Evolutionary conservation across 169 alveolate species (phyloP).

Genomic region (Besnoitia besnoiti): DNA sequence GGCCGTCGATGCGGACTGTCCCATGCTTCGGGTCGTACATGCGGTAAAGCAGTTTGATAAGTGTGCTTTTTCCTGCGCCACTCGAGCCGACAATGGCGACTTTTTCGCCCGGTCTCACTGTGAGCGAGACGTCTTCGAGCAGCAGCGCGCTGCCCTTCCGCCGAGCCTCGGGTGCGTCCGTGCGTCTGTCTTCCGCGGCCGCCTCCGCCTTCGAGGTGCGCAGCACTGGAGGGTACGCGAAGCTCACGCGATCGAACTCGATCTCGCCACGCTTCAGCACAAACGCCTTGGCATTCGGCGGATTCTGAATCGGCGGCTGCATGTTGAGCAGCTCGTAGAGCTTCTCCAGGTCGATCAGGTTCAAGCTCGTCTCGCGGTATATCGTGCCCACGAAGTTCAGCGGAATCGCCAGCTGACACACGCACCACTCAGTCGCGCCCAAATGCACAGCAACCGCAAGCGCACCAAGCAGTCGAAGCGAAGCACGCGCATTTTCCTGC

Average conservation of each 20-base stretch:
- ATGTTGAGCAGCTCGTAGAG: slow-evolving; percentile 36
- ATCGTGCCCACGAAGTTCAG: slow-evolving; percentile 74
- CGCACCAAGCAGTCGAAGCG: too few relatives aligned
- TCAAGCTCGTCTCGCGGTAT: slow-evolving; percentile 72
- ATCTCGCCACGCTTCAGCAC: slow-evolving; percentile 44
- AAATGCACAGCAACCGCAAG: too few relatives aligned
- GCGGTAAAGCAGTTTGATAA: slow-evolving; percentile 83
- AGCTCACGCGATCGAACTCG: slow-evolving; percentile 47
- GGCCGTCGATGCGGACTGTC: slow-evolving; percentile 51
- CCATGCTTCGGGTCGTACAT: slow-evolving; percentile 68
- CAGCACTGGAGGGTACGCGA: slow-evolving; percentile 48
- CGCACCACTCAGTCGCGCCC: not conserved
- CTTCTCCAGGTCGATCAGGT: slow-evolving; percentile 69
- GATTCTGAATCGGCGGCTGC: slow-evolving; percentile 46
- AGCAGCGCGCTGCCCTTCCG: not conserved
- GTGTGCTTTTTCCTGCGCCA: slow-evolving; percentile 88
- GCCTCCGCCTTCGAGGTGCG: not conserved
- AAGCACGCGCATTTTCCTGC: too few relatives aligned
- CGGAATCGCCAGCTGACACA: slow-evolving; percentile 76
- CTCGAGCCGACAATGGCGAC: slow-evolving; percentile 69
- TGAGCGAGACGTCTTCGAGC: slow-evolving; percentile 43
- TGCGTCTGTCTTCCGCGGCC: not conserved
- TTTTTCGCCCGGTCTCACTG: slow-evolving; percentile 59
- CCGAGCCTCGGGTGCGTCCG: not conserved
- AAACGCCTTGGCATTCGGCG: slow-evolving; percentile 48